A percentile compares a stretch with the other conserved stretches of the same genome.
phyloP scores from a whole-genome alignment of 371 early-diverging fungal genomes.

The Dinochytrium kinnereticum region DNA sequence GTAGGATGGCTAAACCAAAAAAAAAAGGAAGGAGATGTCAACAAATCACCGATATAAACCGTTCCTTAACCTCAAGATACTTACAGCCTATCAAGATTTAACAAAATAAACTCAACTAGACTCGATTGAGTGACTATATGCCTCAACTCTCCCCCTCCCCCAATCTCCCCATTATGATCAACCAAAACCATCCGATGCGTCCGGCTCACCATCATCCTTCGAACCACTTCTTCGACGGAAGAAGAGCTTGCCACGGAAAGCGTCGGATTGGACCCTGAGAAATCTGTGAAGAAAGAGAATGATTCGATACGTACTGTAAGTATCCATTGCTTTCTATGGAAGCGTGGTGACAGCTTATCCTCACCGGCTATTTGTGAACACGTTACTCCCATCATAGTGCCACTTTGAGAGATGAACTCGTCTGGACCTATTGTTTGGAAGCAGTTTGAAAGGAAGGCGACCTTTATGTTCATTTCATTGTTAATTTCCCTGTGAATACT shows the following conservation, averaged over 20 bases:
- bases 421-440: slow-evolving; percentile 21
- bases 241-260: slow-evolving; percentile 16
- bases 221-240: slow-evolving; percentile 21
- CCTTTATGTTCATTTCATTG: not conserved
- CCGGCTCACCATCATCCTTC: not conserved
- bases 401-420: slow-evolving; percentile 16
- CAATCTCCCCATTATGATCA: not conserved
- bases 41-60: too few relatives aligned
- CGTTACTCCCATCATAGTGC: slow-evolving; percentile 20
- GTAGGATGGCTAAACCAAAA: slow-evolving; percentile 22
- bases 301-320: too few relatives aligned
- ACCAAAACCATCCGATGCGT: slow-evolving; percentile 26
- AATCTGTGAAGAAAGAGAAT: slow-evolving; percentile 20
- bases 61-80: too few relatives aligned
- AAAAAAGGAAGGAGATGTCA: not conserved
- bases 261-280: slow-evolving; percentile 34
- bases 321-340: not conserved
- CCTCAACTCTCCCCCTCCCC: not conserved
- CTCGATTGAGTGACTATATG: slow-evolving; percentile 31
- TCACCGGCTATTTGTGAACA: slow-evolving; percentile 32
- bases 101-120: slow-evolving; percentile 32
- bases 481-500: too few relatives aligned
- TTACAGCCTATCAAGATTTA: slow-evolving; percentile 33
- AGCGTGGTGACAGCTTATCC: not conserved
- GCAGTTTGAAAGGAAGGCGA: slow-evolving; percentile 25